Percentiles rank a stretch among this genome's conserved stretches.
These are phyloP conservation scores for Penicillium riverlandense DNA, from an alignment of 495 filamentous ascomycete species.

Conservation along the genomic window DNA sequence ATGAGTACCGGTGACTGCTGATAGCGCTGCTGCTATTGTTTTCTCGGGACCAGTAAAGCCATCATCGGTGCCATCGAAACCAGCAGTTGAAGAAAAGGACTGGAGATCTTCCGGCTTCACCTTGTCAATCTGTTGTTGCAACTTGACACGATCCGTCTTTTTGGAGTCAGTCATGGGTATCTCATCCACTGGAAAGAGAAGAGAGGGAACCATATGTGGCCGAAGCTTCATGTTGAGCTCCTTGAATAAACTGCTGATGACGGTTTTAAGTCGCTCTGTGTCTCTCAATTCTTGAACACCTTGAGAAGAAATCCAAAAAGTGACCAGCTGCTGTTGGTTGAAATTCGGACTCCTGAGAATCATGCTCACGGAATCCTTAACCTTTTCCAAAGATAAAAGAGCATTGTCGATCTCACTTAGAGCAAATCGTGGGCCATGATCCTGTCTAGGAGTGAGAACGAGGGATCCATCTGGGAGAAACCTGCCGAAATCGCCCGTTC, in stretches of 20 bases:
- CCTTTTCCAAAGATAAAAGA: constrained; percentile 33
- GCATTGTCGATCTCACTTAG: constrained; percentile 60
- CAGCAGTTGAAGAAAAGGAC: constrained; percentile 12
- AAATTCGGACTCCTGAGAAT: constrained; percentile 24
- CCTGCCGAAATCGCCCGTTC: constrained; percentile 64
- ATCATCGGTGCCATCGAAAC: constrained; percentile 10
- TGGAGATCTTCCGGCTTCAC: constrained; percentile 16
- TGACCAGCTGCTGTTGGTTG: constrained; percentile 39
- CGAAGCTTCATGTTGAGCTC: constrained; percentile 40
- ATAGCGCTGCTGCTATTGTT: constrained; percentile 43
- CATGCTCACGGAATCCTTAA: constrained; percentile 48
- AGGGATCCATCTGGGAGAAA: constrained; percentile 63
- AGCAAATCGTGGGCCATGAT: constrained; percentile 59
- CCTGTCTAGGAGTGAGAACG: constrained; percentile 52
- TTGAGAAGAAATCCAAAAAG: constrained; percentile 48
- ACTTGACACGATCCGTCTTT: constrained; percentile 50
- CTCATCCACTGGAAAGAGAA: constrained; percentile 55
- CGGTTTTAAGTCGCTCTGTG: constrained; percentile 1
- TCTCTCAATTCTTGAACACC: constrained; percentile 1
- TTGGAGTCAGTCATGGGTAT: constrained; percentile 58
- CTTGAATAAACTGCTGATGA: constrained; percentile 32
- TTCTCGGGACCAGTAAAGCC: constrained; percentile 30
- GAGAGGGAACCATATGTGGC: constrained; percentile 61
- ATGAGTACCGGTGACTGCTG: constrained; percentile 38
- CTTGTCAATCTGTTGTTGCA: constrained; percentile 26